These are phyloP conservation scores for Fusarium newnesense DNA, from an alignment of 2,329 filamentous ascomycete genomes.

Conservation along the genomic window DNA sequence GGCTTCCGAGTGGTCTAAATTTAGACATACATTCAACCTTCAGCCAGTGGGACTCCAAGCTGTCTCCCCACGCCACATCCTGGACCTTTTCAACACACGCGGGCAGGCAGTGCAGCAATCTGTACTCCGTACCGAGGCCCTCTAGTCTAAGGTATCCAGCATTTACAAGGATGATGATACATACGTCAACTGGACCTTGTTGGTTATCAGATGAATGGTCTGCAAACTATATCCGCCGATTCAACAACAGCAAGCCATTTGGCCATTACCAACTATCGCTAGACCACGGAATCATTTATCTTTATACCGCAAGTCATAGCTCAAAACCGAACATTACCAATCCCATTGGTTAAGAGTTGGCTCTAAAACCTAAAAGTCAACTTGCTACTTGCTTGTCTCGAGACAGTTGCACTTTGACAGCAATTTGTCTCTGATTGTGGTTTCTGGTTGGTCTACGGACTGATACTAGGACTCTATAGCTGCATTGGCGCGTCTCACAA, in stretches of 20 bases:
- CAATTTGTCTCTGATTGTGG: slow-evolving; percentile 8
- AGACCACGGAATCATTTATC: neutral
- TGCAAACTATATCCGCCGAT: neutral
- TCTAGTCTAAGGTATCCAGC: neutral
- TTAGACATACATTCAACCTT: slow-evolving; percentile 26
- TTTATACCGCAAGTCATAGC: neutral
- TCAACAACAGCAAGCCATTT: neutral
- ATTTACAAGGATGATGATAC: neutral
- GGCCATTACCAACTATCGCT: neutral
- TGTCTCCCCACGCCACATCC: slow-evolving; percentile 21
- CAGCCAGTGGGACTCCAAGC: slow-evolving; percentile 14
- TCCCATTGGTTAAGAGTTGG: slow-evolving; percentile 1
- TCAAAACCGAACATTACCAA: neutral
- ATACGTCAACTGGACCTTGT: neutral
- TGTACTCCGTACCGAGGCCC: neutral
- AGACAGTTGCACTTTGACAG: slow-evolving; percentile 19
- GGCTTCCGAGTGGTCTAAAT: slow-evolving; percentile 24
- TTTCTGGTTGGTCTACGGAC: neutral
- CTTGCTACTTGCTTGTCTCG: slow-evolving; percentile 1
- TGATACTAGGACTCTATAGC: slow-evolving; percentile 8
- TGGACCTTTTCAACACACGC: slow-evolving; percentile 9
- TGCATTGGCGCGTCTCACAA: slow-evolving; percentile 30
- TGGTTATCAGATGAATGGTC: neutral
- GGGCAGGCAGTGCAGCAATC: slow-evolving; percentile 11
- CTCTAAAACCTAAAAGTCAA: slow-evolving; percentile 2